Conservation (phyloP, 441 rosid species). For the Sinapis alba region DNA sequence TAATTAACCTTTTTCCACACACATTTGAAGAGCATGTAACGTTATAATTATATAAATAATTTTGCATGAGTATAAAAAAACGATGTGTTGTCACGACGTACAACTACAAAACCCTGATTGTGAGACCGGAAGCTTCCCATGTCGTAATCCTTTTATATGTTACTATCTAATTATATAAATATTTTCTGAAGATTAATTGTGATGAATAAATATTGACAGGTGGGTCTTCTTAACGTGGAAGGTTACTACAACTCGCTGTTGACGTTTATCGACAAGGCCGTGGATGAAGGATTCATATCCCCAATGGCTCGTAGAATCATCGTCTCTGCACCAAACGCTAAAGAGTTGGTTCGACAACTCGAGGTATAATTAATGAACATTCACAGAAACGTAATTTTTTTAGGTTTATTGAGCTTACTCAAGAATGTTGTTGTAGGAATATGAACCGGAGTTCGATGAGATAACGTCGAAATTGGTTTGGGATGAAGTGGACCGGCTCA, state of each 20-base stretch:
- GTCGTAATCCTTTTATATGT: slow-evolving; percentile 29
- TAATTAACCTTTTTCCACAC: slow-evolving; percentile 6
- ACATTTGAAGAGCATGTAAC: slow-evolving; percentile 28
- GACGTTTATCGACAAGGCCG: slow-evolving; percentile 85
- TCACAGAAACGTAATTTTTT: not conserved
- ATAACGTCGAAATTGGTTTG: slow-evolving; percentile 79
- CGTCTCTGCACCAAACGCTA: slow-evolving; percentile 83
- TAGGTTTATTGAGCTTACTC: not conserved
- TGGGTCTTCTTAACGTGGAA: slow-evolving; percentile 93
- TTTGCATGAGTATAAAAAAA: slow-evolving; percentile 24
- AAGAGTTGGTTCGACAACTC: slow-evolving; percentile 62
- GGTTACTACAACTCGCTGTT: slow-evolving; percentile 91
- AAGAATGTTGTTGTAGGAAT: slow-evolving; percentile 47
- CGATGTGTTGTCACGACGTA: slow-evolving; percentile 39
- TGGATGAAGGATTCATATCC: slow-evolving; percentile 91
- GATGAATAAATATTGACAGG: slow-evolving; percentile 51
- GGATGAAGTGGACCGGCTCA: slow-evolving; percentile 76
- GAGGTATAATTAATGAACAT: slow-evolving; percentile 45
- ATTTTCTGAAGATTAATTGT: slow-evolving; percentile 11
- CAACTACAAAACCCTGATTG: slow-evolving; percentile 41
- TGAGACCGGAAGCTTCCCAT: slow-evolving; percentile 46
- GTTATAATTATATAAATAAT: not conserved
- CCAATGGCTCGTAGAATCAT: slow-evolving; percentile 84
- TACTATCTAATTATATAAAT: not conserved
- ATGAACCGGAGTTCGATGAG: slow-evolving; percentile 78